These are phyloP conservation scores for Acorus calamus DNA, from an alignment of 106 monocot species.

Conservation along the genomic window DNA sequence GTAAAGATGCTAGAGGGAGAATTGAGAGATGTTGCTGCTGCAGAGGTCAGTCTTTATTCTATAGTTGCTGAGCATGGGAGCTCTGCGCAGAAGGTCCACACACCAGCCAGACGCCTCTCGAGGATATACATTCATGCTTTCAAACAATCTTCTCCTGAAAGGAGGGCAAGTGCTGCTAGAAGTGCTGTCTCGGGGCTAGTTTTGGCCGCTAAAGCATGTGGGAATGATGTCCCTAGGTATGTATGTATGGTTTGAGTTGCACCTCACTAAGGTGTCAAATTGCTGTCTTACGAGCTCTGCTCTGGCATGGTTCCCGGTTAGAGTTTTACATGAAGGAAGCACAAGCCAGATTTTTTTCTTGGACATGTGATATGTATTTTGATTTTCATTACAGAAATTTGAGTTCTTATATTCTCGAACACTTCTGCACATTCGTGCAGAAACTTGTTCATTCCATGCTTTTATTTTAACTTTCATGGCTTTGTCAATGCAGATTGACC, in stretches of 20 bases:
- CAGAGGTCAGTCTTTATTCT: constrained; percentile 63
- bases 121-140: constrained; percentile 59
- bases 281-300: no score
- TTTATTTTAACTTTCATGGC: neutral
- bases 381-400: neutral
- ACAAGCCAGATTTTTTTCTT: no score
- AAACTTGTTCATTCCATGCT: no score
- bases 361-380: neutral
- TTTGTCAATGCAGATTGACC: constrained; percentile 48
- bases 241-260: neutral
- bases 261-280: no score
- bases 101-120: constrained; percentile 84
- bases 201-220: constrained; percentile 72
- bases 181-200: constrained; percentile 58
- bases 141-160: constrained; percentile 32
- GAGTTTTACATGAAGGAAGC: no score
- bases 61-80: constrained; percentile 86
- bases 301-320: no score
- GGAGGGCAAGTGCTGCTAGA: constrained; percentile 52
- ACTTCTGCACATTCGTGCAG: neutral
- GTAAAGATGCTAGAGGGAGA: constrained; percentile 65
- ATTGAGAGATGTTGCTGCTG: constrained; percentile 68
- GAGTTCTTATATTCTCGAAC: neutral
- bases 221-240: constrained; percentile 85
- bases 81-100: constrained; percentile 75